Evolutionary conservation across 2,329 filamentous ascomycete species (phyloP).

Genomic region (Venturia carpophila): DNA sequence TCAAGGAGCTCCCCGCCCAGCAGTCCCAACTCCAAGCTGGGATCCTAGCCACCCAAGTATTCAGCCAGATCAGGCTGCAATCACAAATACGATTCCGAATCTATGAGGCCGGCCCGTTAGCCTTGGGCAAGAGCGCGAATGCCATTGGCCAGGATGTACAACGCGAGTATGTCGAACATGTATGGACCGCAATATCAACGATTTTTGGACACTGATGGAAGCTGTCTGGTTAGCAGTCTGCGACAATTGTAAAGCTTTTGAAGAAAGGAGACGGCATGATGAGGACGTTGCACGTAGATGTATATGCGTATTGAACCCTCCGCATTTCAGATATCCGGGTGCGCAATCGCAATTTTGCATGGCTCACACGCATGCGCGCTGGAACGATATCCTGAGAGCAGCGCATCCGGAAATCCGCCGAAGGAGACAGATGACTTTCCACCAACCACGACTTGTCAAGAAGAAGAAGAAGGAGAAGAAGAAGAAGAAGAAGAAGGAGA

Average conservation of each 20-base stretch:
- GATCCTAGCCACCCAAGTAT: background rate
- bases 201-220: background rate
- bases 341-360: conserved; percentile 3
- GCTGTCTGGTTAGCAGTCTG: background rate
- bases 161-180: background rate
- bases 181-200: background rate
- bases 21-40: background rate
- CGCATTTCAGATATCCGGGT: background rate
- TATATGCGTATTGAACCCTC: background rate
- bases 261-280: background rate
- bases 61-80: background rate
- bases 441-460: background rate
- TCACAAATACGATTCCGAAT: background rate
- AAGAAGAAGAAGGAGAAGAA: background rate
- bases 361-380: background rate
- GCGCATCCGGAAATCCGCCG: background rate
- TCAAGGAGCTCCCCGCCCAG: background rate
- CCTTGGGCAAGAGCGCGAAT: background rate
- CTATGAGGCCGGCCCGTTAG: background rate
- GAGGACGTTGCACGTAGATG: background rate
- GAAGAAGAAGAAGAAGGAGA: background rate
- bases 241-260: background rate
- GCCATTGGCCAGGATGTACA: background rate
- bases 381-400: background rate
- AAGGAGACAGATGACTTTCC: background rate